Evolutionary conservation across 1,139 yeast species (phyloP), one percentile per base, ranked within the genome.

Genomic region (Hemisphaericaspora xylanilytica): DNA sequence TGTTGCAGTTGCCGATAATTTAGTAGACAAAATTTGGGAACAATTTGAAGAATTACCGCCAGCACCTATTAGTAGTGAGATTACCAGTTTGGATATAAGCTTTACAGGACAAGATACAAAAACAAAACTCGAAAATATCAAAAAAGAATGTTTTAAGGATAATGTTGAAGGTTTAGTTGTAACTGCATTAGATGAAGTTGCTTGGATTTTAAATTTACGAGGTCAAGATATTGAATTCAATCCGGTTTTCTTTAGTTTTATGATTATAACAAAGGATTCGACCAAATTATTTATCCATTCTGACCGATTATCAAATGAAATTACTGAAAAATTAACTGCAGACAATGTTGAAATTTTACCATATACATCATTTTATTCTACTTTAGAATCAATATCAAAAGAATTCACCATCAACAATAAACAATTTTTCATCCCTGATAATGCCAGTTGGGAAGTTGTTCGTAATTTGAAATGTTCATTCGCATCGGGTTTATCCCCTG

Each of bases 131-230:
- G 55, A 54, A 5, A 68, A 68, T 38, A 65, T 84, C 17, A 61
- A 73, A 26, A 54, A 59, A n/a, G 53, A 56, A n/a, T 61, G 80
- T 36, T 63, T 65, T 27, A 59, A 68, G 21, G 67, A 68, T 29
- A 63, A 68, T 41, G 75, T 65, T 43, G 52, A 58, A 47, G 67
- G 73, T 42, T 46, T 87, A 46, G 76, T 86, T 5, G 70, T 88
- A 7, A 73, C 83, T 32, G 85, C 96, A 0, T 53, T 60, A 36
- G 98, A 92, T 63, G 96, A 92, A 55, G 77, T 90, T 45, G 95
- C 97, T 7, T 90, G 97, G 97, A 65, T 89, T 41, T 75, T 89
- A 56, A 92, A 92, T 55, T 69, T 92, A 48, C 76, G 97, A 51
- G 97, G 97, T 14, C 69, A 75, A 28, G 69, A 65, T 44, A 87